Base-by-base conservation (phyloP, 164 flowering plant species). In the Berberis thunbergii region DNA sequence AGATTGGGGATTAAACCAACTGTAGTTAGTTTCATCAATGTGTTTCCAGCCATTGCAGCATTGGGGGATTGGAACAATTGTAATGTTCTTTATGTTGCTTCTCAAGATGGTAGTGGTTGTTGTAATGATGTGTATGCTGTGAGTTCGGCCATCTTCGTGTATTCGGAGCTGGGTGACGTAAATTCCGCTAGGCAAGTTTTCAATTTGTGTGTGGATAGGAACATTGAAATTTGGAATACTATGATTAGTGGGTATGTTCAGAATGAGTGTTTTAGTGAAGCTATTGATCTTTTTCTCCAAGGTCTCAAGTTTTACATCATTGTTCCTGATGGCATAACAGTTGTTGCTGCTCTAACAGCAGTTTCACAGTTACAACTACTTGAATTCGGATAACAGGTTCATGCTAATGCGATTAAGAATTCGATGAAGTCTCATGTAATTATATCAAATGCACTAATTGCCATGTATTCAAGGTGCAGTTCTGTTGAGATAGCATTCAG, bases 221-320 rank as follows among this genome's bases (percentile, higher is more conserved):
- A 94, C 73, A 80, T 81, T 0, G 88, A 88, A 80, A 80, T 90
- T 71, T 94, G 93, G 99, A 94, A 91, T 69, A 78, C 96, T 2
- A 94, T 94, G 91, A 84, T 94, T 66, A 77, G 84, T 60, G 91
- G 82, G 43, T 89, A 84, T 75, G 79, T 86, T 56, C 88, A 86
- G 74, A 90, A 84, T 66, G 76, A 74, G 56, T 62, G 64, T 68
- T 80, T 72, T 3, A 45, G 44, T 48, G 83, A 84, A 69, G 91
- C 75, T 10, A 70, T 90, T 43, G 75, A 81, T 9, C 72, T 94
- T 70, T 90, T 94, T 66, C 62, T 77, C 59, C 68, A 70, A 63
- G 81, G 86, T 26, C 49, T 87, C 41, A 70, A 69, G 60, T 74
- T 78, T 7, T 73, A 77, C n/a, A 60, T 72, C 55, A 67, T 66